Percentiles rank a stretch among this genome's conserved stretches.
Conservation (phyloP, 306 rosid species). For the Quercus rubra region DNA sequence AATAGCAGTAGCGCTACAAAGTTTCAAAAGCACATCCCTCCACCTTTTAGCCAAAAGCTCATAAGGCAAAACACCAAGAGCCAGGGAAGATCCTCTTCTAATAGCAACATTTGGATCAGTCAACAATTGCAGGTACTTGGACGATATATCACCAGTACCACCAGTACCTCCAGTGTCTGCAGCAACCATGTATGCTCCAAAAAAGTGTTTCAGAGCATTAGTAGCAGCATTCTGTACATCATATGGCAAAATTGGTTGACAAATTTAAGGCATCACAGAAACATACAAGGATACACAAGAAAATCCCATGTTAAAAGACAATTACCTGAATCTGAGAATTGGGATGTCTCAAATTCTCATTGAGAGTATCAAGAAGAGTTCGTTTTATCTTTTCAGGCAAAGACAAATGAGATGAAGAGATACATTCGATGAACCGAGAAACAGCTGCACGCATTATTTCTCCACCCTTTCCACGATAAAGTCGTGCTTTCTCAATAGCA, state of each 20-base stretch:
- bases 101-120: slow-evolving; percentile 80
- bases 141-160: slow-evolving; percentile 46
- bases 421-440: slow-evolving; percentile 82
- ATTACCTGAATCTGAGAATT: slow-evolving; percentile 93
- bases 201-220: slow-evolving; percentile 70
- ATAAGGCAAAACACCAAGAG: slow-evolving; percentile 73
- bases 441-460: slow-evolving; percentile 96
- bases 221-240: slow-evolving; percentile 71
- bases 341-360: slow-evolving; percentile 95
- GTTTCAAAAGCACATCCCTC: slow-evolving; percentile 78
- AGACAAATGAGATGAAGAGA: slow-evolving; percentile 52
- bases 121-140: slow-evolving; percentile 71
- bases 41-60: slow-evolving; percentile 64
- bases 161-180: slow-evolving; percentile 39
- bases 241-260: slow-evolving; percentile 17
- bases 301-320: slow-evolving; percentile 11
- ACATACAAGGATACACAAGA: background rate
- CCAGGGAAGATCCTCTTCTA: slow-evolving; percentile 94
- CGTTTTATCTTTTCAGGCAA: slow-evolving; percentile 67
- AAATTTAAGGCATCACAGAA: slow-evolving; percentile 17
- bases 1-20: slow-evolving; percentile 64
- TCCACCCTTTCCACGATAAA: slow-evolving; percentile 98
- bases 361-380: slow-evolving; percentile 70
- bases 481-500: slow-evolving; percentile 85
- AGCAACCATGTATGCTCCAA: slow-evolving; percentile 52